Percentiles rank a stretch among this genome's conserved stretches.
Conservation (phyloP, 148 eudicot genomes). For the Rhododendron henanense region DNA sequence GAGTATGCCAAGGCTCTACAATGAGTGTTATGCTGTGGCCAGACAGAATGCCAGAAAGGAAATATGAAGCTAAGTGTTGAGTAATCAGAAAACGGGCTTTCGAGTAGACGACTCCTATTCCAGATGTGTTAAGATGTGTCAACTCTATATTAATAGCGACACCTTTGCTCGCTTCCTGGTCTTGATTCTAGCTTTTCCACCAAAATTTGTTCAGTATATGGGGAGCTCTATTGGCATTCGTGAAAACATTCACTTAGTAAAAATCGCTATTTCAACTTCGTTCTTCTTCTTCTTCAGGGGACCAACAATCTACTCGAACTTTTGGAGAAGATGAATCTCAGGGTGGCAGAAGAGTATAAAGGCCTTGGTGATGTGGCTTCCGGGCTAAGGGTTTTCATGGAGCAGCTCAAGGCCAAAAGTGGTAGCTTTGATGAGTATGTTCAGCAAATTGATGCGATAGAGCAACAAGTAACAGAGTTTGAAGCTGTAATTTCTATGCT, state of each 20-base stretch:
- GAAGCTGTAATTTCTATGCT: conserved; percentile 96
- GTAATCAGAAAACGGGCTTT: too few relatives aligned
- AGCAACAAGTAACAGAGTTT: conserved; percentile 80
- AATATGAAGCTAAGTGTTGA: background rate
- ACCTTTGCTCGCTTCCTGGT: background rate
- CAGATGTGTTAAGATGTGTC: background rate
- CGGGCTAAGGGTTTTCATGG: conserved; percentile 91
- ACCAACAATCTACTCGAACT: conserved; percentile 71
- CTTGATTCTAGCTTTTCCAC: background rate
- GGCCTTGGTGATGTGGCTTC: conserved; percentile 80
- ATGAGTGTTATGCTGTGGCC: background rate
- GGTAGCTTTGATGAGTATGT: conserved; percentile 71
- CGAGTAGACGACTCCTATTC: background rate
- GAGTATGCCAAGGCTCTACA: background rate
- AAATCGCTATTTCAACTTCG: background rate
- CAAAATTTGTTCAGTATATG: background rate
- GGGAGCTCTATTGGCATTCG: background rate
- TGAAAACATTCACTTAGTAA: background rate
- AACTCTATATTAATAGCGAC: background rate
- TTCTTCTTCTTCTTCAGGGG: conserved; percentile 41
- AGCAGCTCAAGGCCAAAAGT: conserved; percentile 76
- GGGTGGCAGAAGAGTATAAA: conserved; percentile 88
- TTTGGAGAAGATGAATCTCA: conserved; percentile 85
- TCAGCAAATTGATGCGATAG: conserved; percentile 83
- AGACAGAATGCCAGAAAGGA: background rate